Conservation (phyloP, 305 asterid genomes). For the Solanum hybrid region DNA sequence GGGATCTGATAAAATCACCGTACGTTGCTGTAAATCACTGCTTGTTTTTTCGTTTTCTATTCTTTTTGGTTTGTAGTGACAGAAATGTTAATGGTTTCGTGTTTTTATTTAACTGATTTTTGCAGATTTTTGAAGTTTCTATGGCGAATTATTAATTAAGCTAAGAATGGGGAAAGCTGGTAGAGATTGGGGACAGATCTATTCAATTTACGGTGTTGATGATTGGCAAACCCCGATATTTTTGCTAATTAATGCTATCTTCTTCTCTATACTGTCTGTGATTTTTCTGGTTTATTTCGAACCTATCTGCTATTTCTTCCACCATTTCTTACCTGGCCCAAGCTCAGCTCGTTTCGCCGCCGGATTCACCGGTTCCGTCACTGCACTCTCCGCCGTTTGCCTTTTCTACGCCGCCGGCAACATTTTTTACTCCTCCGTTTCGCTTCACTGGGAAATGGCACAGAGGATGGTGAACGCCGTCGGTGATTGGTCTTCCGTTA, state of each 20-base stretch:
- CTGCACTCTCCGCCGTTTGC: conserved; percentile 83
- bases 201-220: conserved; percentile 82
- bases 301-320: conserved; percentile 51
- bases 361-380: conserved; percentile 84
- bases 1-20: conserved; percentile 18
- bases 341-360: conserved; percentile 71
- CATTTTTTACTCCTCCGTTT: conserved; percentile 79
- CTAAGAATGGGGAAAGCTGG: conserved; percentile 56
- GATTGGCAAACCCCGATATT: conserved; percentile 88
- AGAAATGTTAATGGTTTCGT: neutral
- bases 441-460: conserved; percentile 91
- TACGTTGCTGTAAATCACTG: neutral
- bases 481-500: conserved; percentile 88
- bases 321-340: conserved; percentile 55
- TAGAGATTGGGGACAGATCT: conserved; percentile 96
- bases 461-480: conserved; percentile 82
- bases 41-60: neutral
- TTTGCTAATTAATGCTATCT: conserved; percentile 57
- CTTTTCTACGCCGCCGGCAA: conserved; percentile 78
- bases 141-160: neutral
- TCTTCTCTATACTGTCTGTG: conserved; percentile 53
- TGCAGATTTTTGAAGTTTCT: neutral
- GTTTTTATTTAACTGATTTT: neutral
- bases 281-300: conserved; percentile 74
- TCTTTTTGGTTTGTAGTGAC: neutral